These are phyloP conservation scores for Leersia perrieri DNA, from an alignment of 176 grass and related monocot genomes.

Conservation along the genomic window DNA sequence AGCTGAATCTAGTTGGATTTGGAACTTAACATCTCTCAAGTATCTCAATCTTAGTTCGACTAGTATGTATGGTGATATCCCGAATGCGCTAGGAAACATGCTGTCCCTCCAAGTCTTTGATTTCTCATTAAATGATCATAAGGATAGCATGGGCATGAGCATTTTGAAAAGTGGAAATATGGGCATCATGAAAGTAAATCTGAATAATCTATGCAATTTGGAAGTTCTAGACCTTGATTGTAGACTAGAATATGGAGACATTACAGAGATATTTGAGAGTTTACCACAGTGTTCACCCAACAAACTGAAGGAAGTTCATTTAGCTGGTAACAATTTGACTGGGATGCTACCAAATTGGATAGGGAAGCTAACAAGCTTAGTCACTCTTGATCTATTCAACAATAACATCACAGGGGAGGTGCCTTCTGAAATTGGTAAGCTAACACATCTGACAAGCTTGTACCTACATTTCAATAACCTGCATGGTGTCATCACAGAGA, in stretches of 20 bases:
- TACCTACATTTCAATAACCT: neutral
- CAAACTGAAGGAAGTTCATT: neutral
- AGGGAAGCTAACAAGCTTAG: neutral
- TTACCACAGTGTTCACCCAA: neutral
- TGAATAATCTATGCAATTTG: slow-evolving; percentile 21
- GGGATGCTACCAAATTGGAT: neutral
- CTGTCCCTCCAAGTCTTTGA: neutral
- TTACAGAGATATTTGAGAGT: neutral
- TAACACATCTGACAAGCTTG: neutral
- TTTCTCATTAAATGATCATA: neutral
- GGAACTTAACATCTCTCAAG: slow-evolving; percentile 17
- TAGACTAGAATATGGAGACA: neutral
- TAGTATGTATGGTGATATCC: neutral
- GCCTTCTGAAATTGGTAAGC: neutral
- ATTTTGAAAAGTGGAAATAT: neutral
- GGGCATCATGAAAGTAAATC: neutral
- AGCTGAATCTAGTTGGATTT: slow-evolving; percentile 20
- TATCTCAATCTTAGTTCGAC: neutral
- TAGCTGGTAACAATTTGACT: neutral
- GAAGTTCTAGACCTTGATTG: neutral
- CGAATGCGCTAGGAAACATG: neutral
- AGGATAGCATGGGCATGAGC: neutral
- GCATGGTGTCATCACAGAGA: slow-evolving; percentile 1
- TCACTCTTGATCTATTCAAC: neutral
- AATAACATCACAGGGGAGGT: slow-evolving; percentile 6